phyloP scores from a whole-genome alignment of 257 asterid species.

The Solanum peruvianum region DNA sequence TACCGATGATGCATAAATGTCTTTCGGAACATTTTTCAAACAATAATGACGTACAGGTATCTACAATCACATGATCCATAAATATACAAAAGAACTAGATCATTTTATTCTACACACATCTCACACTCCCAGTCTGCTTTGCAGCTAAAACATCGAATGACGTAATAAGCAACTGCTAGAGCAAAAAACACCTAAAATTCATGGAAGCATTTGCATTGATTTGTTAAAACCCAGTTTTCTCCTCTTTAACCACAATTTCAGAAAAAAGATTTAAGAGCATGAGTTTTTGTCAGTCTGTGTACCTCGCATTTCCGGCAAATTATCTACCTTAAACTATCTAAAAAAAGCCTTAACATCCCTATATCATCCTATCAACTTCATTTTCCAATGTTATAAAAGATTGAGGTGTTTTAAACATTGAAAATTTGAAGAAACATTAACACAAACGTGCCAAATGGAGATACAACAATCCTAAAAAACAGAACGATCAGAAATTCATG shows the following conservation, averaged over 20 bases:
- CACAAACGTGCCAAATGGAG: background rate
- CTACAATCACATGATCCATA: background rate
- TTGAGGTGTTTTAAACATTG: background rate
- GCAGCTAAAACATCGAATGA: background rate
- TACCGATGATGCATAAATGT: background rate
- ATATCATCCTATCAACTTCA: background rate
- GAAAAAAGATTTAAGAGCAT: background rate
- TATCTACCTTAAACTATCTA: background rate
- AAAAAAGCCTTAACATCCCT: background rate
- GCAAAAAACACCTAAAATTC: background rate
- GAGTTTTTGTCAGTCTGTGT: background rate
- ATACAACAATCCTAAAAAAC: background rate
- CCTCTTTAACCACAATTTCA: background rate
- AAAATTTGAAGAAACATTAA: background rate
- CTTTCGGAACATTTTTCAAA: background rate
- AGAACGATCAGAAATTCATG: background rate
- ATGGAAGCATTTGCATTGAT: background rate
- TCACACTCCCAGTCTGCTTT: background rate
- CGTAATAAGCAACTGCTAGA: background rate
- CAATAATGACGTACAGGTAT: background rate
- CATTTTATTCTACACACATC: background rate
- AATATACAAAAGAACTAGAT: background rate
- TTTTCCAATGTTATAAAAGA: background rate
- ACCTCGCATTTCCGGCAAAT: background rate
- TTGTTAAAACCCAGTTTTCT: background rate